phyloP scores from a whole-genome alignment of 441 rosid genomes.

The Manihot esculenta region DNA sequence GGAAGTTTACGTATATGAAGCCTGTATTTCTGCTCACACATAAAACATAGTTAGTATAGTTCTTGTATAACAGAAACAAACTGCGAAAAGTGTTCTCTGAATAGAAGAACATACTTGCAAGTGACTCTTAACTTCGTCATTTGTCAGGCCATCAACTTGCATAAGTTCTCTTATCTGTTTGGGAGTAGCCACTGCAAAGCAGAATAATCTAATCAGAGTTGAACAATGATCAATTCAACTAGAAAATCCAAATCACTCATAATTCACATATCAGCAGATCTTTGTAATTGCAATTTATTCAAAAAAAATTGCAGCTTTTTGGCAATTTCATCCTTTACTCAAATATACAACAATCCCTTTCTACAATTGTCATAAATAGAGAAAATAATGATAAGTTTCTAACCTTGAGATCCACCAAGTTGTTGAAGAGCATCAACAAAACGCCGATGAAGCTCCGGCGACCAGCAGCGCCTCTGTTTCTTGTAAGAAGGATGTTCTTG shows the following conservation, averaged over 20 bases:
- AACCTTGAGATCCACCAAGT: slow-evolving; percentile 91
- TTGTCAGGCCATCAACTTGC: slow-evolving; percentile 91
- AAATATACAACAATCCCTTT: not conserved
- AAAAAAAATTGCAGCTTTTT: slow-evolving; percentile 11
- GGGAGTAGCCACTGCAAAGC: slow-evolving; percentile 75
- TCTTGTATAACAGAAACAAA: slow-evolving; percentile 4
- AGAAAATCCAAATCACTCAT: not conserved
- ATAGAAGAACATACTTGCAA: slow-evolving; percentile 57
- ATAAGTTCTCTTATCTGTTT: slow-evolving; percentile 90
- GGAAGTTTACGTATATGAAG: slow-evolving; percentile 60
- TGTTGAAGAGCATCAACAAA: slow-evolving; percentile 77
- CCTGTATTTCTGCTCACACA: slow-evolving; percentile 74
- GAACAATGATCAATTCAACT: not conserved
- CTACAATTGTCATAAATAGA: not conserved
- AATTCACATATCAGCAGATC: slow-evolving; percentile 12
- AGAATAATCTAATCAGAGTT: slow-evolving; percentile 14
- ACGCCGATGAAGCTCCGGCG: slow-evolving; percentile 80
- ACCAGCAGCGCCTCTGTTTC: slow-evolving; percentile 97
- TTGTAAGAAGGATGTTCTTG: slow-evolving; percentile 51
- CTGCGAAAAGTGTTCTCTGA: not conserved
- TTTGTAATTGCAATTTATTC: slow-evolving; percentile 12
- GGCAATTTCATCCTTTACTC: not conserved
- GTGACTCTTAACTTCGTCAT: slow-evolving; percentile 98
- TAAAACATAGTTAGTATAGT: slow-evolving; percentile 15
- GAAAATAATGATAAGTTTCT: not conserved